Conservation (phyloP, 2,329 filamentous ascomycete genomes). For the Neonectria ditissima region DNA sequence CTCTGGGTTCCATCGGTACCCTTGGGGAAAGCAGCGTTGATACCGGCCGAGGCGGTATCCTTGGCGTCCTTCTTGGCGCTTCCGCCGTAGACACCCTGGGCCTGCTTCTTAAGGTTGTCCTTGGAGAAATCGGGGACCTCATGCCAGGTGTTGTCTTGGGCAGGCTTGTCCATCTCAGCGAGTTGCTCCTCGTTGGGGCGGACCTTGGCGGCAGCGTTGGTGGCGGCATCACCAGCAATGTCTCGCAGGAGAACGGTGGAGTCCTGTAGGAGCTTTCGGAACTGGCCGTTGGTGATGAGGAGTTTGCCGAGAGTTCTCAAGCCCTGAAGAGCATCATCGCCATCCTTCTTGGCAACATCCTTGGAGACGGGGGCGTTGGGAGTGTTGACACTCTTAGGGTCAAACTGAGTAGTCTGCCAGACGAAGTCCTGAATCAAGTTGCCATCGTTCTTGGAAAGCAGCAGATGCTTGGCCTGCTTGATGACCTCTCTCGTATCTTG, state of each 20-base stretch:
- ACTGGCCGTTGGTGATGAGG: slow-evolving; percentile 95
- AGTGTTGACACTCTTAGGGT: slow-evolving; percentile 68
- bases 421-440: slow-evolving; percentile 97
- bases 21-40: slow-evolving; percentile 65
- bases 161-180: slow-evolving; percentile 81
- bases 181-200: slow-evolving; percentile 84
- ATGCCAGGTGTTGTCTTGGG: slow-evolving; percentile 94
- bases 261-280: slow-evolving; percentile 90
- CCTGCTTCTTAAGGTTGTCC: slow-evolving; percentile 75
- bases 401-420: slow-evolving; percentile 87
- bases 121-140: slow-evolving; percentile 82
- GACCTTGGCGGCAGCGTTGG: slow-evolving; percentile 79
- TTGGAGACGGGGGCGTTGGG: slow-evolving; percentile 79
- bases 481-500: slow-evolving; percentile 83
- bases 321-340: slow-evolving; percentile 84
- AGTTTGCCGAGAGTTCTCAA: slow-evolving; percentile 89
- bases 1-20: slow-evolving; percentile 62
- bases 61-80: slow-evolving; percentile 68
- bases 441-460: slow-evolving; percentile 94
- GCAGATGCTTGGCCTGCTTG: slow-evolving; percentile 82
- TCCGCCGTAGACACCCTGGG: slow-evolving; percentile 71
- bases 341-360: slow-evolving; percentile 83
- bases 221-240: slow-evolving; percentile 90
- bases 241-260: slow-evolving; percentile 84
- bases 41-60: slow-evolving; percentile 69